Evolutionary conservation across 441 rosid genomes (phyloP).

Genomic region (Eruca vesicaria): DNA sequence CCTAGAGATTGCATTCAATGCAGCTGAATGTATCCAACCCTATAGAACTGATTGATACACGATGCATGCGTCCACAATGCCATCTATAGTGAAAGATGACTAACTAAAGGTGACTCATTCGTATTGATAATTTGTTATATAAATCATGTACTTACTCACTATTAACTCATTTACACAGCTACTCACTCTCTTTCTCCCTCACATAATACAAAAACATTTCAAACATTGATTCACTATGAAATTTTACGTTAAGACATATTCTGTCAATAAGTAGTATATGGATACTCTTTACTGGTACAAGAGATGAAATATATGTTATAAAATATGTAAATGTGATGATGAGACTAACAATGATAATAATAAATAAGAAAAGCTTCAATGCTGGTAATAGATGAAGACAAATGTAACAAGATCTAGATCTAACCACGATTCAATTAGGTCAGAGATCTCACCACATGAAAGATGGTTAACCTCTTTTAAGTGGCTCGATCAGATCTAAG

Average conservation of each 20-base stretch:
- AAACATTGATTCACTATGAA: not conserved
- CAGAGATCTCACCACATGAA: constrained; percentile 28
- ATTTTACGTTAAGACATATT: not conserved
- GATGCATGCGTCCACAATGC: not conserved
- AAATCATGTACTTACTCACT: not conserved
- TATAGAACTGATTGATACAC: not conserved
- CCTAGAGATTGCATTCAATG: not conserved
- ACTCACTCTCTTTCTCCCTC: not conserved
- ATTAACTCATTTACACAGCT: not conserved
- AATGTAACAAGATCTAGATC: constrained; percentile 29
- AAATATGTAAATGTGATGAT: not conserved
- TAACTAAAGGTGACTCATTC: not conserved
- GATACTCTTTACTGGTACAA: not conserved
- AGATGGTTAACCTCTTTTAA: constrained; percentile 1
- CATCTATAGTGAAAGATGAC: not conserved
- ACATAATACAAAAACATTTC: not conserved
- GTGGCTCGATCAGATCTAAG: constrained; percentile 14
- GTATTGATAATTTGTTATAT: not conserved
- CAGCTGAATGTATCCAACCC: not conserved
- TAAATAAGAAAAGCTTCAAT: not conserved
- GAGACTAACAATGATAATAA: not conserved
- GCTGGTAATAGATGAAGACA: not conserved
- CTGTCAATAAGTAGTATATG: not conserved
- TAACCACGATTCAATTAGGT: constrained; percentile 17
- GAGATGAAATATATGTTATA: not conserved